These are phyloP conservation scores for Dothiorella sarmentorum DNA, from an alignment of 2,329 filamentous ascomycete species.

Conservation along the genomic window DNA sequence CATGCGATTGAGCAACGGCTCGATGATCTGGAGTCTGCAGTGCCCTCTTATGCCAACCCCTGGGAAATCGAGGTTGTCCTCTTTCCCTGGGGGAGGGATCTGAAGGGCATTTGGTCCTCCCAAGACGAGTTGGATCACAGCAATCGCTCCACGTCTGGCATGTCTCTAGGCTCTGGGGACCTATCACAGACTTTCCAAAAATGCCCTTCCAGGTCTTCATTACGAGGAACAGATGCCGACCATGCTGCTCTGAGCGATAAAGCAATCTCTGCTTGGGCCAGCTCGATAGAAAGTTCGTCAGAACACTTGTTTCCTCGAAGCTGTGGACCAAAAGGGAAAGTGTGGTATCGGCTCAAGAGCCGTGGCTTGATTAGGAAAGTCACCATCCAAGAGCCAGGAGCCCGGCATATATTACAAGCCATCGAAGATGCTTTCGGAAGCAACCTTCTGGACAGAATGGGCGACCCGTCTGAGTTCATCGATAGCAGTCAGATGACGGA, in stretches of 20 bases:
- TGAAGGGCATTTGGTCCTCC: slow-evolving; percentile 54
- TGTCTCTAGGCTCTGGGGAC: slow-evolving; percentile 45
- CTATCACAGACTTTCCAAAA: slow-evolving; percentile 40
- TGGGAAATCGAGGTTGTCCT: slow-evolving; percentile 77
- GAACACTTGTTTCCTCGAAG: slow-evolving; percentile 65
- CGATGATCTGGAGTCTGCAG: slow-evolving; percentile 55
- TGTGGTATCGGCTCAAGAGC: slow-evolving; percentile 70
- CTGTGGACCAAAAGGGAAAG: slow-evolving; percentile 58
- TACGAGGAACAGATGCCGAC: slow-evolving; percentile 20
- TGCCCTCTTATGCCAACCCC: slow-evolving; percentile 61
- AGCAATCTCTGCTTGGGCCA: slow-evolving; percentile 49
- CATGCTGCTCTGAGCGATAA: slow-evolving; percentile 49
- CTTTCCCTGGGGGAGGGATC: slow-evolving; percentile 61
- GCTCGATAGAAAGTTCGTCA: neutral
- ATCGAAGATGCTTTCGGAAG: slow-evolving; percentile 60
- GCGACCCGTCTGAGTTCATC: neutral
- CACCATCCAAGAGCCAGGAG: slow-evolving; percentile 59
- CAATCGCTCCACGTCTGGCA: neutral
- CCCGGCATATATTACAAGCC: slow-evolving; percentile 63
- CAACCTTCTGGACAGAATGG: neutral
- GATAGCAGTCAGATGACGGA: slow-evolving; percentile 22
- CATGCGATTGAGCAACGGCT: slow-evolving; percentile 48
- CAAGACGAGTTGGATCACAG: slow-evolving; percentile 39
- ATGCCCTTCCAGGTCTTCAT: slow-evolving; percentile 20
- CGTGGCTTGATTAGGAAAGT: slow-evolving; percentile 67